These are phyloP conservation scores for Pichia sp. DNA, from an alignment of 1,139 yeast species.

Conservation along the genomic window DNA sequence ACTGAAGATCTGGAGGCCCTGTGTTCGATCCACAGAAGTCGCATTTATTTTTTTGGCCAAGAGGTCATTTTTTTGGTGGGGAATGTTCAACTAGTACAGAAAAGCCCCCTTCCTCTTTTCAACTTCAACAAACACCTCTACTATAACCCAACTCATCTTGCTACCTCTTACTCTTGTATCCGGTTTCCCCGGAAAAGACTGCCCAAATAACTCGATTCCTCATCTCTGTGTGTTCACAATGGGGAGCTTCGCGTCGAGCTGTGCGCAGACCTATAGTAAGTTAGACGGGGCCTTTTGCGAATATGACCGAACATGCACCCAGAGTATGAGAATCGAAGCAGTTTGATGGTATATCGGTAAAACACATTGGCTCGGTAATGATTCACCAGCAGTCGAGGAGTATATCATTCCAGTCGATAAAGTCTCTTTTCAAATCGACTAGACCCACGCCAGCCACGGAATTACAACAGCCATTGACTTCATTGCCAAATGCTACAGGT, in stretches of 20 bases:
- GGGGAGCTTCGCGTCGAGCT: too few species aligned
- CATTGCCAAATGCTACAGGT: constrained; percentile 34
- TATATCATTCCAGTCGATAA: constrained; percentile 13
- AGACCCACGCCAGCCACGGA: constrained; percentile 12
- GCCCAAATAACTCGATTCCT: too few species aligned
- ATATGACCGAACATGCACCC: too few species aligned
- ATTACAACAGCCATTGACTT: constrained; percentile 23
- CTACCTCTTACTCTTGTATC: too few species aligned
- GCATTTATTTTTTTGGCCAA: constrained; percentile 39
- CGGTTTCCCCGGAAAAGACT: too few species aligned
- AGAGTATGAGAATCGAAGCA: too few species aligned
- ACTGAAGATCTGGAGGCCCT: constrained; percentile 92
- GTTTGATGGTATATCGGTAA: too few species aligned
- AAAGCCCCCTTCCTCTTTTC: neutral
- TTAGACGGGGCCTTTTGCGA: too few species aligned
- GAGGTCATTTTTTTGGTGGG: neutral
- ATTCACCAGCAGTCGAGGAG: constrained; percentile 4
- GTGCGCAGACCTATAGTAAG: too few species aligned
- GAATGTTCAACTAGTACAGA: neutral
- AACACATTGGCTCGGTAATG: neutral
- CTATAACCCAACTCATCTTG: too few species aligned
- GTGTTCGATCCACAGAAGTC: constrained; percentile 92
- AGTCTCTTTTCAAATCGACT: constrained; percentile 14
- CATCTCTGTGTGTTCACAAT: too few species aligned
- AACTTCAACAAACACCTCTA: neutral